Evolutionary conservation across 768 basidiomycete species (phyloP), one percentile per base, ranked within the genome.

Genomic region (Asterophora parasitica): DNA sequence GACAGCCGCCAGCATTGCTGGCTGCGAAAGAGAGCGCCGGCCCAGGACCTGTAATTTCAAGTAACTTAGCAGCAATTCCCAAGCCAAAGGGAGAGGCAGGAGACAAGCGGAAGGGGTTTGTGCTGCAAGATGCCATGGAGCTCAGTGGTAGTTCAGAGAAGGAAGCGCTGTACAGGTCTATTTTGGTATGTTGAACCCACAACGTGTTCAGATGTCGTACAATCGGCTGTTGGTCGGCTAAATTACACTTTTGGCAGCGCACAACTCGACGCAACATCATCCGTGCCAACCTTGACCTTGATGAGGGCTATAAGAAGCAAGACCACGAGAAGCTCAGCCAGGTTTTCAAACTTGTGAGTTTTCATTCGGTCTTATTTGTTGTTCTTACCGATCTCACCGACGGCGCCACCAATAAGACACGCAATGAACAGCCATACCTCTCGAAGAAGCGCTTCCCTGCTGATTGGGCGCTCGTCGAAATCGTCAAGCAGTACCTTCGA

Each of bases 101-200:
- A 44, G 16, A 44, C 20, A 32, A 26, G 20, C 35, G 16, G 27
- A 46, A 15, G 16, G 45, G 45, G 6, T 46, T 36, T 27, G 34
- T 37, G 7, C 23, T 47, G 3, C 36, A 47, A 16, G 27, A 39
- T 7, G 27, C 36, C 13, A 47, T 47, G 46, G 30, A 37, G 16
- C 31, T 47, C 7, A 20, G 30, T 30, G 28, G 37, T 26, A 30
- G 27, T 17, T n/a, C 5, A 11, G n/a, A 33, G 20, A n/a, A 30
- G n/a, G 27, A 47, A 27, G 37, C 36, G 19, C 11, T 40, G 26
- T 47, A 47, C 16, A 17, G 13, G 7, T 15, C 27, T 31, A 47
- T 47, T 40, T 37, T 38, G 46, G 46, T 47, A 30, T 38, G 44
- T 46, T n/a, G n/a, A n/a, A n/a, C n/a, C n/a, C n/a, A n/a, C n/a